Conservation (phyloP, 208 protist species). For the Vickermania ingenoplastis region DNA sequence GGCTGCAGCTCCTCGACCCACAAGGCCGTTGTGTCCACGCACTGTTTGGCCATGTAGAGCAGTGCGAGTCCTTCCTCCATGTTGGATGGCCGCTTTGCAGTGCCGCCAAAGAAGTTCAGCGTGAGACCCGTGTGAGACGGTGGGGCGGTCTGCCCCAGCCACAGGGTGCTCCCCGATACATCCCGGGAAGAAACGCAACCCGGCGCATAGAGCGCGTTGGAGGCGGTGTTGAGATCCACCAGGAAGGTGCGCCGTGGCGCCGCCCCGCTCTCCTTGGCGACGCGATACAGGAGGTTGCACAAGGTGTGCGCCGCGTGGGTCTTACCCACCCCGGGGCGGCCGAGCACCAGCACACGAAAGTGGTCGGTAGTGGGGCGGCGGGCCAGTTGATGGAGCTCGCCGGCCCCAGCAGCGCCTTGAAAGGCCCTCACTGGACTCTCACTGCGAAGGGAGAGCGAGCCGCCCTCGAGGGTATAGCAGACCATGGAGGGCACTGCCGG, state of each 20-base stretch:
- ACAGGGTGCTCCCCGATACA: constrained; percentile 21
- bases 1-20: constrained; percentile 30
- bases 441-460: constrained; percentile 25
- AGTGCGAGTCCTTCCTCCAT: constrained; percentile 24
- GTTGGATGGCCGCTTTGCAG: constrained; percentile 24
- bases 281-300: constrained; percentile 38
- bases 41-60: constrained; percentile 45
- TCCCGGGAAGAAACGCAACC: constrained; percentile 51
- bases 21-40: constrained; percentile 27
- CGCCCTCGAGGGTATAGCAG: constrained; percentile 69
- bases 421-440: constrained; percentile 32
- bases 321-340: constrained; percentile 35
- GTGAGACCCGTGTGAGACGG: constrained; percentile 23
- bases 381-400: constrained; percentile 47
- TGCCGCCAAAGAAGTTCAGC: constrained; percentile 47
- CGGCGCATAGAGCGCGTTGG: constrained; percentile 54
- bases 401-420: constrained; percentile 20
- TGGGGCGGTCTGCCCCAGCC: constrained; percentile 30
- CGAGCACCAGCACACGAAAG: constrained; percentile 62
- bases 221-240: constrained; percentile 67
- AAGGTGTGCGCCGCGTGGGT: constrained; percentile 65
- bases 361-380: constrained; percentile 21
- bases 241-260: constrained; percentile 16
- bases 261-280: constrained; percentile 9
- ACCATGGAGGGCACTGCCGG: constrained; percentile 24